A percentile compares a stretch with the other conserved stretches of the same genome.
Conservation (phyloP, 2,329 filamentous ascomycete genomes). For the Claviceps monticola region DNA sequence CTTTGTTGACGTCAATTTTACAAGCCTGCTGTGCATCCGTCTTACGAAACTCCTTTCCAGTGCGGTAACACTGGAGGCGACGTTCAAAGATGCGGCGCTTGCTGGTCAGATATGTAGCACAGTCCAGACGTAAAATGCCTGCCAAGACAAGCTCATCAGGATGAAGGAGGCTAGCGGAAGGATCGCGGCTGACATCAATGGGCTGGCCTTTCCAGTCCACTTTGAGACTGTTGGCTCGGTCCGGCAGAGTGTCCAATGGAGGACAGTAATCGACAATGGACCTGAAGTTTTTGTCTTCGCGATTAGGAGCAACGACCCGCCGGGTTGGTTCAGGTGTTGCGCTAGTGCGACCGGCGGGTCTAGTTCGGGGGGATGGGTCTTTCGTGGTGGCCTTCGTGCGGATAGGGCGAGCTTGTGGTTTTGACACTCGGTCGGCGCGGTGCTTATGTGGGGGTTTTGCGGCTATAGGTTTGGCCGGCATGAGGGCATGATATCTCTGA, state of each 20-base stretch:
- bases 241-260: constrained; percentile 49
- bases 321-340: constrained; percentile 36
- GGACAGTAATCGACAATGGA: constrained; percentile 61
- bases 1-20: constrained; percentile 97
- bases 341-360: constrained; percentile 24
- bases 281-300: constrained; percentile 72
- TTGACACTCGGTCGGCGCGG: constrained; percentile 22
- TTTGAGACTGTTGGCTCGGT: constrained; percentile 58
- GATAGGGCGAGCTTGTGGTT: constrained; percentile 17
- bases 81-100: constrained; percentile 84
- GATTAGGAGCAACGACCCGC: constrained; percentile 46
- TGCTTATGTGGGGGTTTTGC: constrained; percentile 15
- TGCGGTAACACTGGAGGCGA: constrained; percentile 51
- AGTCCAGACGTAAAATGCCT: constrained; percentile 66
- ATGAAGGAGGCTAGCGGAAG: constrained; percentile 57
- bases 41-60: constrained; percentile 79
- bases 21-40: constrained; percentile 93
- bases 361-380: constrained; percentile 11
- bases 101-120: constrained; percentile 79
- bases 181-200: constrained; percentile 62
- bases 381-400: constrained; percentile 5
- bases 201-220: constrained; percentile 77
- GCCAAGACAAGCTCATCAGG: constrained; percentile 66
- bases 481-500: constrained; percentile 24
- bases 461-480: constrained; percentile 27